These are phyloP conservation scores for Plasmopara muralis DNA, from an alignment of 352 stramenopile species.

Conservation along the genomic window DNA sequence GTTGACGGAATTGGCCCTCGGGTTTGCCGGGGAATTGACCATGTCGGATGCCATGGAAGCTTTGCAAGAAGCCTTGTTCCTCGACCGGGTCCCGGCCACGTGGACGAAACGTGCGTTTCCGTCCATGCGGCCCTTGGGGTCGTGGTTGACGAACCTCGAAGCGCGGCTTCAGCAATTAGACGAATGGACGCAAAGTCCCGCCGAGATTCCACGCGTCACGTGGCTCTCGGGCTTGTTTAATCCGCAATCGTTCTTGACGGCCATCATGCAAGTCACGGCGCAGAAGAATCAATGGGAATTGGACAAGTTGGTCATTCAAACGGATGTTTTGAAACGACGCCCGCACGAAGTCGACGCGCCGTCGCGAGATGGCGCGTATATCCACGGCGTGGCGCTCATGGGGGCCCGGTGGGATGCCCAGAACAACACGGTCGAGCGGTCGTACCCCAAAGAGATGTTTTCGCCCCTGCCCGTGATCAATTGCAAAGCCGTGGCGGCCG, in stretches of 20 bases:
- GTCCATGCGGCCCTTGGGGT: slow-evolving; percentile 84
- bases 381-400: slow-evolving; percentile 92
- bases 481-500: slow-evolving; percentile 91
- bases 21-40: slow-evolving; percentile 95
- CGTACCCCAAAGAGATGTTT: slow-evolving; percentile 98
- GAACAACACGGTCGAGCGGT: slow-evolving; percentile 91
- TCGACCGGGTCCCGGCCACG: slow-evolving; percentile 88
- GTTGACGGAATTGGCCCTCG: slow-evolving; percentile 94
- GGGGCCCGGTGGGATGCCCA: slow-evolving; percentile 92
- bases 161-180: slow-evolving; percentile 91
- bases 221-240: slow-evolving; percentile 94
- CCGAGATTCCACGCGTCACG: slow-evolving; percentile 94
- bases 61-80: slow-evolving; percentile 91
- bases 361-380: slow-evolving; percentile 92
- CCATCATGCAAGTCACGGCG: slow-evolving; percentile 96
- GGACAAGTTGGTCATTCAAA: slow-evolving; percentile 96
- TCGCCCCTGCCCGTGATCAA: slow-evolving; percentile 97
- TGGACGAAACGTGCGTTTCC: slow-evolving; percentile 96
- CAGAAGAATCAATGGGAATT: slow-evolving; percentile 96
- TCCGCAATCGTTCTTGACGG: slow-evolving; percentile 95
- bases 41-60: slow-evolving; percentile 98
- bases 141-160: slow-evolving; percentile 93
- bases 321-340: slow-evolving; percentile 94
- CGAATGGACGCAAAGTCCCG: slow-evolving; percentile 95
- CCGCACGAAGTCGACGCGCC: slow-evolving; percentile 83